Evolutionary conservation across 2,329 filamentous ascomycete genomes (phyloP), one percentile per base, ranked within the genome.

Genomic region (Neofusicoccum kwambonambiense): DNA sequence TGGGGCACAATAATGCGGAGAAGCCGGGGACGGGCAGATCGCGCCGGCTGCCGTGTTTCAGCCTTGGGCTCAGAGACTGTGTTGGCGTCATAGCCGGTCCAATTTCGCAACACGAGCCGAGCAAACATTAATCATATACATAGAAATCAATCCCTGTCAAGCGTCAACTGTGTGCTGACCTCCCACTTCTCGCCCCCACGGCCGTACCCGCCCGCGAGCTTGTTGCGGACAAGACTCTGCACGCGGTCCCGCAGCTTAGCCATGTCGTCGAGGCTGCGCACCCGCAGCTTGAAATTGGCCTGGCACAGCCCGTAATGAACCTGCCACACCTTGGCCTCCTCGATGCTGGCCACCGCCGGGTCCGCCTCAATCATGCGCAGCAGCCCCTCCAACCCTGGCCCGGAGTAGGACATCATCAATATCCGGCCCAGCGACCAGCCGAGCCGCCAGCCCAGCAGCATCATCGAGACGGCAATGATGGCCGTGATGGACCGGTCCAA

Each of bases 241-340:
- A 97, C 86, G 51, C 91, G 88, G 68, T 90, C 89, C 65, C 93
- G 86, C 68, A 98, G 78, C 71, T 89, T 90, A 65, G 84, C 83
- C 66, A 96, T 80, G 5, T 89, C 86, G 13, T 89, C 86, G 67
- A 79, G 72, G 4, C 89, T 89, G 67, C 79, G 75, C 31, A 97
- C 86, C 66, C 89, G 86, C 19, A 99, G 78, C 76, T 92, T 96
- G 69, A 99, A 77, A 74, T 96, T 97, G 8, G 95, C 95, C 90
- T 98, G 96, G 74, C 93, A 96, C 45, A 98, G 83, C 1, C 94
- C 93, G 75, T 98, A 97, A 78, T 99, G 95, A 13, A 97, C 95
- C 80, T 99, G 95, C 95, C 95, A 99, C 77, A 99, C 97, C 74
- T 93, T 89, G 1, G 93, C 94, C 73, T 97, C 93, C 65, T 97